Base-by-base conservation (phyloP, 495 filamentous ascomycete genomes). In the Opeltia flavorubescens region DNA sequence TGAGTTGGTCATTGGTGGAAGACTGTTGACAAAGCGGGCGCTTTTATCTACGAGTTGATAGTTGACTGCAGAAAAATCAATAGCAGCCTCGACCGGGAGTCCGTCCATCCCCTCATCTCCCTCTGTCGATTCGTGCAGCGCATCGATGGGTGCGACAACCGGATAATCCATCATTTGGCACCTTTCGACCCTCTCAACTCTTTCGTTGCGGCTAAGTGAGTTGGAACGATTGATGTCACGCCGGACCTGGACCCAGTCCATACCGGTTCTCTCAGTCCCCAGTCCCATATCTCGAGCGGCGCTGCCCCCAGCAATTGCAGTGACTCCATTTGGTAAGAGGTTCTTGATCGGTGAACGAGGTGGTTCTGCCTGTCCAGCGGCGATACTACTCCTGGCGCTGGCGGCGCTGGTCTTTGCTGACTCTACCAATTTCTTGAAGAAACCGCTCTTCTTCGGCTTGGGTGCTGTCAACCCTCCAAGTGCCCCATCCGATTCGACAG, bases 401-500 rank as follows among this genome's bases (percentile, higher is more conserved):
- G 91, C 91, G 8, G 94, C 88, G 12, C 84, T 84, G 0, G 93
- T 95, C 64, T 93, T 95, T 9, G 89, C 91, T 8, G 86, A 84
- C 47, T 95, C 89, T 29, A 96, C 75, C 43, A 99, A 88, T 55
- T 93, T 93, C 65, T 91, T 95, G 64, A 99, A 86, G 58, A 99
- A 95, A 18, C 89, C 89, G 33, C 78, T 79, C 65, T 91, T 96
- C 62, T 89, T 95, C 4, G 79, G 69, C 60, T 89, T 96, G 2
- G 88, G 89, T 8, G 85, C 75, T n/a, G 79, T 77, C 33, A 95
- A 70, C 4, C 89, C 88, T 27, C 88, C 84, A 15, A 96, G 71
- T 0, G 75, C 65, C 17, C 73, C 61, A 48, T 65, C 54, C 43
- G 70, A 62, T 27, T 76, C 74, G 38, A 71, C 68, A 21, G 55